Conservation (phyloP, 768 basidiomycete genomes). For the Leccinum subtestaceum region DNA sequence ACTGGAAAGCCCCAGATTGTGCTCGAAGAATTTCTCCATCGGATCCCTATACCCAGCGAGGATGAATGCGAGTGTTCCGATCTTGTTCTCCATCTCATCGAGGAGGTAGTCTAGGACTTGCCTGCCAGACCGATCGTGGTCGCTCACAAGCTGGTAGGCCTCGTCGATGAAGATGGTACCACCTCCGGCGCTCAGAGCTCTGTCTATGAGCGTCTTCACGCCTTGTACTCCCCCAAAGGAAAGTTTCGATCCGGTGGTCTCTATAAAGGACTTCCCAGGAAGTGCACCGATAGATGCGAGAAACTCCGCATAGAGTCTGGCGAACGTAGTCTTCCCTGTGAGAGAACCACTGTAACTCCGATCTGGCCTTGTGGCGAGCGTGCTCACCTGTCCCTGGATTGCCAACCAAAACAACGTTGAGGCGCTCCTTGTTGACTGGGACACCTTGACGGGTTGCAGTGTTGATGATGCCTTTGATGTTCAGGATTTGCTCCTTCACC, state of each 20-base stretch:
- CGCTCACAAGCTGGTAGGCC: neutral
- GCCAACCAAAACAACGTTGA: neutral
- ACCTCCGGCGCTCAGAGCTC: neutral
- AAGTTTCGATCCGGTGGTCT: neutral
- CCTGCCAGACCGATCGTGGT: neutral
- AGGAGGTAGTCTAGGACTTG: neutral
- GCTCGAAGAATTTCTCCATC: neutral
- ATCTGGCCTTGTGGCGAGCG: neutral
- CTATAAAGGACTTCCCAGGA: neutral
- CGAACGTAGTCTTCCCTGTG: neutral
- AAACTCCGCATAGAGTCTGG: neutral
- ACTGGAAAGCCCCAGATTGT: neutral
- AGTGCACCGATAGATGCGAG: neutral
- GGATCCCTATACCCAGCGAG: neutral
- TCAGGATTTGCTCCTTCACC: neutral
- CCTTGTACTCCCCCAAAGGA: neutral
- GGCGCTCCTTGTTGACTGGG: neutral
- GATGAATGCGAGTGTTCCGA: neutral
- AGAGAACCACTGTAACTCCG: neutral
- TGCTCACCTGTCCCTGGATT: neutral
- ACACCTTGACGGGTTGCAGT: neutral
- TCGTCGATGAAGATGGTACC: neutral
- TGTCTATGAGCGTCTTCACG: neutral
- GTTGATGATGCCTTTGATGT: neutral
- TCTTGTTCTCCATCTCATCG: neutral